Evolutionary conservation across 2,329 filamentous ascomycete genomes (phyloP), one percentile per base, ranked within the genome.

Genomic region (Stenocarpella maydis): DNA sequence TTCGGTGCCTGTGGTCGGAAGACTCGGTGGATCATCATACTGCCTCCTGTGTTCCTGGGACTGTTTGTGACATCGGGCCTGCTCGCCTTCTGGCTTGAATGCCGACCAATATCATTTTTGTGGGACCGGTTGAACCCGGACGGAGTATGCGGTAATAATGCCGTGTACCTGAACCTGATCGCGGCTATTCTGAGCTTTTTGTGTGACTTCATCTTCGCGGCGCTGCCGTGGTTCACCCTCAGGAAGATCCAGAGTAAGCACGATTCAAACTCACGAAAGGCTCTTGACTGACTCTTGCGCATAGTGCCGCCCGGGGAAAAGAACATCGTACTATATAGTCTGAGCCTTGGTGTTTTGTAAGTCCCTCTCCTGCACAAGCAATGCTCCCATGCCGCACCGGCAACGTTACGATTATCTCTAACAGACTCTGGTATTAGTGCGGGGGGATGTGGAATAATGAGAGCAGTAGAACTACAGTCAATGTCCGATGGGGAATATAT

Each of bases 401-500:
- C 9, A 31, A 45, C 14, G 10, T 19, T 8, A 10, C 17, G 1
- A 24, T 8, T 6, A 26, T 26, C 3, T 21, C 41, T 39, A 8
- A 67, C 39, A 34, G 1, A 1, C 26, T 15, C 10, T 28, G 12
- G 10, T 34, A 6, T 34, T 19, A 67, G 65, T 37, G 65, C 65
- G 10, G 65, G 65, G 4, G 65, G 39, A 10, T 67, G 65, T 49
- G 65, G 65, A 4, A 49, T 67, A 19, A 67, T 67, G 65, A 21
- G 65, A 31, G 65, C 65, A 21, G 65, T 67, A 12, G 14, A 47
- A 10, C 52, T 67, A 43, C 65, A 52, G 28, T 28, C 65, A 2
- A 67, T 67, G 65, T 17, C 53, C 19, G 65, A 45, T 1, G 65
- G 65, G 4, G 65, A 67, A 60, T 67, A 67, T 10, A 67, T 67